Evolutionary conservation across 2,329 filamentous ascomycete genomes (phyloP).

Genomic region (Pestalotiopsis sp.): DNA sequence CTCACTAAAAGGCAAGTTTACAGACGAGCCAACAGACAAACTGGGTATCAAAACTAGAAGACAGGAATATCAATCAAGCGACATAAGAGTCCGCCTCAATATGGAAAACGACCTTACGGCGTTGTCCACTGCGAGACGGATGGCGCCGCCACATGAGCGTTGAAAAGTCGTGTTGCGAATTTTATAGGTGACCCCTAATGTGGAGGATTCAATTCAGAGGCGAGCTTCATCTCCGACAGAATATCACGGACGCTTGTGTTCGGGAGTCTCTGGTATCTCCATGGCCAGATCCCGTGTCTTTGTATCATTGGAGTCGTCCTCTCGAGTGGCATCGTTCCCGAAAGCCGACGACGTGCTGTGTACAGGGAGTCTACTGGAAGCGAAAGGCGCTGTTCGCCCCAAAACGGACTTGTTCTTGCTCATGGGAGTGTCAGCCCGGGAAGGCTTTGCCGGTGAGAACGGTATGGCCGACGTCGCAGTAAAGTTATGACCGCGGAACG

Average conservation of each 20-base stretch:
- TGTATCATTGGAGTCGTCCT: not conserved
- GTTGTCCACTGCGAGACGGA: no score
- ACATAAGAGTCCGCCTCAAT: no score
- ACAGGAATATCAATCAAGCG: no score
- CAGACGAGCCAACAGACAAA: no score
- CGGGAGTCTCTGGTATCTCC: not conserved
- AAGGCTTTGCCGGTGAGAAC: slow-evolving; percentile 19
- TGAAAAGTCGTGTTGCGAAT: not conserved
- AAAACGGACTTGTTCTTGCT: not conserved
- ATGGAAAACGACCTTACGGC: no score
- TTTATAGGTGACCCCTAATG: not conserved
- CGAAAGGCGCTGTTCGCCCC: not conserved
- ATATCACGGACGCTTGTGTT: not conserved
- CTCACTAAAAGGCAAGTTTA: no score
- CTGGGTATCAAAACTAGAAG: no score
- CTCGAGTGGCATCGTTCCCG: not conserved
- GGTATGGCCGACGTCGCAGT: slow-evolving; percentile 26
- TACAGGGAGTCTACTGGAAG: not conserved
- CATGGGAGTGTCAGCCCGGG: not conserved
- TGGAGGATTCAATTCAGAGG: not conserved
- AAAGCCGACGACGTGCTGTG: not conserved
- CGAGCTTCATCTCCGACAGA: not conserved
- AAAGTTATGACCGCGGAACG: slow-evolving; percentile 10
- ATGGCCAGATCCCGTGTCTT: not conserved
- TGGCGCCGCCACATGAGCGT: not conserved